Evolutionary conservation across 116 monocot genomes (phyloP).

Genomic region (Posidonia oceanica): DNA sequence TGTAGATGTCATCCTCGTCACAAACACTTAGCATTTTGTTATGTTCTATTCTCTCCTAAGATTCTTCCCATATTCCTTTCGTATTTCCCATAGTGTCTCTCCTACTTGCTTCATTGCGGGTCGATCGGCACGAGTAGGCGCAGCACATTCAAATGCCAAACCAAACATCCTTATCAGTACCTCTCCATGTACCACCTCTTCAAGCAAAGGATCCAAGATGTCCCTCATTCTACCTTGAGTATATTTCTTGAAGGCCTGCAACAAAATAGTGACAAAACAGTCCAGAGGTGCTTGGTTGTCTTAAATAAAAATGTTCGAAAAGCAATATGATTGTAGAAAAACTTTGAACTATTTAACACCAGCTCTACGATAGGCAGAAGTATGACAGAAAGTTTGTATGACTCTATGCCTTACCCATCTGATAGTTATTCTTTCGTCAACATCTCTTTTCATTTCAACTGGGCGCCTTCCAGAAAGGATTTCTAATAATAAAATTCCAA

Average conservation of each 20-base stretch:
- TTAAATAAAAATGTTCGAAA: background rate
- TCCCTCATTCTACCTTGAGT: conserved; percentile 40
- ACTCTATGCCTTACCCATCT: conserved; percentile 65
- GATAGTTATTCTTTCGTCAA: conserved; percentile 61
- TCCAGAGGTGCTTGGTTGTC: background rate
- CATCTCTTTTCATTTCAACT: conserved; percentile 44
- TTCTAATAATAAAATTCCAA: conserved; percentile 86
- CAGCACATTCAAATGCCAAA: conserved; percentile 80
- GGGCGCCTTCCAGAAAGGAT: conserved; percentile 83
- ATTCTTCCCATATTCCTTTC: conserved; percentile 31
- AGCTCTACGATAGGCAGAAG: background rate
- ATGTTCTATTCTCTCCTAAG: too few relatives aligned
- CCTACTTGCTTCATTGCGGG: conserved; percentile 82
- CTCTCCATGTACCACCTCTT: conserved; percentile 39
- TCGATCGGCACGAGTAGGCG: conserved; percentile 60
- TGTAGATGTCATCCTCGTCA: too few relatives aligned
- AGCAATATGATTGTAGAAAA: too few relatives aligned
- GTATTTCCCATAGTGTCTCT: conserved; percentile 72
- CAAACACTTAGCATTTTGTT: too few relatives aligned
- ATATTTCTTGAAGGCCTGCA: conserved; percentile 65
- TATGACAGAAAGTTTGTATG: background rate
- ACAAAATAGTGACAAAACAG: background rate
- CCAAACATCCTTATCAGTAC: conserved; percentile 35
- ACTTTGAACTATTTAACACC: background rate
- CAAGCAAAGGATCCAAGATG: conserved; percentile 55